phyloP scores from a whole-genome alignment of 2,329 filamentous ascomycete species.

The Ophiostoma sp. region DNA sequence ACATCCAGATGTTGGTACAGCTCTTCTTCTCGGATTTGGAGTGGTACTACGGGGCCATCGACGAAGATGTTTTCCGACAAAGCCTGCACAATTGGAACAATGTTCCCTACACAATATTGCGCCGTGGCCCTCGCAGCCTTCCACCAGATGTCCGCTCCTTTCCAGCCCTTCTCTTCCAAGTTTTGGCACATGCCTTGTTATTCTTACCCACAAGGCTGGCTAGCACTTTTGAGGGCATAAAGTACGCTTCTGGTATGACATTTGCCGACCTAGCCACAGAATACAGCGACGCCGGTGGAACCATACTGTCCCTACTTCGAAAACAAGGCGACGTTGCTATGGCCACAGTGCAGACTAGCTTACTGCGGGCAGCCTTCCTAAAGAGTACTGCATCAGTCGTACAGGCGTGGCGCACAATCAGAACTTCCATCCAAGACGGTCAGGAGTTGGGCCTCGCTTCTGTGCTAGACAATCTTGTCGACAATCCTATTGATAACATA shows the following conservation, averaged over 20 bases:
- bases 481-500: neutral
- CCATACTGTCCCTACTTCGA: neutral
- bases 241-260: slow-evolving; percentile 3
- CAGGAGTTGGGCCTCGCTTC: neutral
- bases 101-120: neutral
- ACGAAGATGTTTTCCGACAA: neutral
- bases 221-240: neutral
- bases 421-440: neutral
- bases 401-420: slow-evolving; percentile 9
- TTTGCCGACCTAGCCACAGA: slow-evolving; percentile 2
- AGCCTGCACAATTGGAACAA: neutral
- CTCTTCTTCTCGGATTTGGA: slow-evolving; percentile 11
- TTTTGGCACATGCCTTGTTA: neutral
- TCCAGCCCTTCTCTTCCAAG: slow-evolving; percentile 1
- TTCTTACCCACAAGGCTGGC: neutral
- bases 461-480: neutral
- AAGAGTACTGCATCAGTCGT: slow-evolving; percentile 5
- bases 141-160: neutral
- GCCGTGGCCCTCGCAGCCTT: neutral
- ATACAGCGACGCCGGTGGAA: slow-evolving; percentile 9
- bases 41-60: slow-evolving; percentile 17
- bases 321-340: neutral
- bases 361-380: neutral
- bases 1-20: neutral
- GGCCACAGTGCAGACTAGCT: neutral